Base-by-base conservation (phyloP, 1,139 yeast genomes). In the Sugiyamaella paludigena region DNA sequence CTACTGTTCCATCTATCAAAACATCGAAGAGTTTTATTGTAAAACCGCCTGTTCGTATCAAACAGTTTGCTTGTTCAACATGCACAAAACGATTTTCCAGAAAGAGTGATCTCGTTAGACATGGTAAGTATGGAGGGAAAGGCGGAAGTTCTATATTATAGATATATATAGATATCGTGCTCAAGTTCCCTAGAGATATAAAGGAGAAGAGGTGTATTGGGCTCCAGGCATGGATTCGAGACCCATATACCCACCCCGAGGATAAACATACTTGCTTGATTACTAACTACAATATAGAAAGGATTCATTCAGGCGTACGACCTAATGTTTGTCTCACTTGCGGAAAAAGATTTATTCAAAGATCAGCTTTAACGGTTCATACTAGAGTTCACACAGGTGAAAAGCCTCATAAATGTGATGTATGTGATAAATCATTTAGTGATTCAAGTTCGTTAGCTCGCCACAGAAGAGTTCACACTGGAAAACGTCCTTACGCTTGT, bases 301-400 rank as follows among this genome's bases (percentile, higher is more conserved):
- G 95, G 49, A 87, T 87, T 29, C 96, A 87, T 64, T 85, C 95
- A 0, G 96, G 96, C 12, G 94, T 85, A 55, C 76, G 91, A 37
- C 69, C 69, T 3, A 66, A 66, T 47, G 61, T 58, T 6, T 66
- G 69, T 48, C 58, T 59, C 8, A 55, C 60, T 27, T 66, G 69
- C 65, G 67, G 76, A 37, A 85, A 84, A 66, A 72, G 80, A 58
- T 84, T 84, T 61, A 77, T 83, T 56, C 76, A 89, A 57, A 75
- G 83, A 40, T 87, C 84, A 57, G 89, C 85, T 58, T 69, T 84
- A 52, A 83, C 89, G 9, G 76, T 88, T 56, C 91, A 84, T 63
- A 67, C 79, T 54, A 71, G 95, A 51, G 87, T 87, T 19, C 96
- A 87, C 65, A 87, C 95, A 0, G 97, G 97, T 16, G 96, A 88